Conservation (phyloP, 208 protist species). For the Wallacemonas rigidus region DNA sequence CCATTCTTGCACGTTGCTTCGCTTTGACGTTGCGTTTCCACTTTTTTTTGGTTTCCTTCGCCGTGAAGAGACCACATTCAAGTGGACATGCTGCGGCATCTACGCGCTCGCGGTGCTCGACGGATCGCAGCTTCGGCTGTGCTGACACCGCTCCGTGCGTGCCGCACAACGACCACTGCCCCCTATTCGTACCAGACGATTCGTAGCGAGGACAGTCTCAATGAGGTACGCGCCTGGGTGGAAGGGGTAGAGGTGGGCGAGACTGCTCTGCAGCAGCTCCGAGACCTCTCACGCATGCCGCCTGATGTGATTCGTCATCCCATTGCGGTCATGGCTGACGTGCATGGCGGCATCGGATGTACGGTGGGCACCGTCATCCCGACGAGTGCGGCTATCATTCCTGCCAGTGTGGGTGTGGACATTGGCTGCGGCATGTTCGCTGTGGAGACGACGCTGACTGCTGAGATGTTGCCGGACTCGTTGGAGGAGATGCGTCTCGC, state of each 20-base stretch:
- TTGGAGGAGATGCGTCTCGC: conserved; percentile 66
- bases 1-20: neutral
- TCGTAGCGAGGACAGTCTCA: conserved; percentile 29
- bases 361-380: conserved; percentile 90
- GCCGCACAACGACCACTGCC: neutral
- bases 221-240: conserved; percentile 65
- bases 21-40: neutral
- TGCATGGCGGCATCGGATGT: conserved; percentile 82
- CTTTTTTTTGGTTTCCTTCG: neutral
- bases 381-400: conserved; percentile 78
- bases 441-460: conserved; percentile 62
- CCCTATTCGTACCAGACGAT: conserved; percentile 22
- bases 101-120: neutral
- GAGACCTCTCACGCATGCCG: conserved; percentile 50
- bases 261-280: conserved; percentile 55
- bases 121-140: neutral
- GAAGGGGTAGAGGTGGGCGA: conserved; percentile 65
- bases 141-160: neutral
- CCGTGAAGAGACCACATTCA: too few species aligned
- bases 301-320: conserved; percentile 58
- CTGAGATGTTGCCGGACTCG: conserved; percentile 62
- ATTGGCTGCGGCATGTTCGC: conserved; percentile 93
- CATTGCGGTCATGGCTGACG: conserved; percentile 89
- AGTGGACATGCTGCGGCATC: too few species aligned
- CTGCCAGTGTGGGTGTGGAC: conserved; percentile 87